Evolutionary conservation across 1,139 yeast genomes (phyloP), one percentile per base, ranked within the genome.

Genomic region (Candida sp.): DNA sequence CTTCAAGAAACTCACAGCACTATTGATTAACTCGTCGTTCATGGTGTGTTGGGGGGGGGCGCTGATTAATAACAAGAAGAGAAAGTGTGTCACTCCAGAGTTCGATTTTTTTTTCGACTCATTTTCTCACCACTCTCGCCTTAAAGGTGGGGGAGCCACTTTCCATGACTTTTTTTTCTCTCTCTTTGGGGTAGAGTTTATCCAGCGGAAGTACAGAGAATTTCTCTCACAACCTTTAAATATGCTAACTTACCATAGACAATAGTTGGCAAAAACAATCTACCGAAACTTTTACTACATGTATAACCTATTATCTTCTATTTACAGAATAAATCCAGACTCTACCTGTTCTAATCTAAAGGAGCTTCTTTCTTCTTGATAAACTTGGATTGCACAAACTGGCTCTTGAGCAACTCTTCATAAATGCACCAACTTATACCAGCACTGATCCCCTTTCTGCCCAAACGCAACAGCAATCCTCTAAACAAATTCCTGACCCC

Each of bases 401-500:
- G 48, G 32, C 58, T 57, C 56, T 84, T 86, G 39, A 91, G 81
- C 54, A 91, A 70, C 65, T 94, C 98, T 68, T 93, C 99, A 65
- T 93, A 94, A 31, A 94, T 87, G 57, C 97, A 90, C 99, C 99
- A 94, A 48, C 97, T 92, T 53, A 94, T 92, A 2, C 97, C 98
- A 0, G 98, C 94, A 67, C 96, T 88, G 52, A 90, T 69, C 0
- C 96, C 97, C 68, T 94, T 94, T 60, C 99, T 78, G 3, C 90
- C 79, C 49, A 94, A 77, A 54, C 99, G 75, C 58, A 94, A 76
- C 42, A 93, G 83, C 42, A 94, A 72, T 0, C 99, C 99, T 64
- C 91, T 86, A 66, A 94, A 92, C 49, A 94, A 73, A 49, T 87
- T 82, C 30, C 70, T 59, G 11, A 80, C 55, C 1, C 91, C 88